These are phyloP conservation scores for Vitis vinifera DNA, from an alignment of 164 flowering plant species.

Conservation along the genomic window ASM3070453v1 NC_081818.1:2814001-2814500, in stretches of 20 bases:
- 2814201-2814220: constrained; percentile 21
- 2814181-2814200: constrained; percentile 22
- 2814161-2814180: constrained; percentile 10
- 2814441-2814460: constrained; percentile 31
- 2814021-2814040: constrained; percentile 50
- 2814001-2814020: not conserved
- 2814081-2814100: constrained; percentile 23
- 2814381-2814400: constrained; percentile 29
- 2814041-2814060: constrained; percentile 45
- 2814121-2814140: constrained; percentile 22
- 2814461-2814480: constrained; percentile 20
- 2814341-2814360: constrained; percentile 17
- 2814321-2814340: constrained; percentile 15
- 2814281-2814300: constrained; percentile 20
- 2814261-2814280: constrained; percentile 23
- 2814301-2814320: constrained; percentile 16
- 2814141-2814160: constrained; percentile 21
- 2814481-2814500: constrained; percentile 24
- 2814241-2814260: constrained; percentile 23
- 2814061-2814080: constrained; percentile 23
- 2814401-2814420: constrained; percentile 20
- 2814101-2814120: constrained; percentile 28
- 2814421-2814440: constrained; percentile 42
- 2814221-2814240: constrained; percentile 19
- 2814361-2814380: constrained; percentile 24